Evolutionary conservation across 768 basidiomycete genomes (phyloP).

Genomic region (Amanita pseudoporphyria): DNA sequence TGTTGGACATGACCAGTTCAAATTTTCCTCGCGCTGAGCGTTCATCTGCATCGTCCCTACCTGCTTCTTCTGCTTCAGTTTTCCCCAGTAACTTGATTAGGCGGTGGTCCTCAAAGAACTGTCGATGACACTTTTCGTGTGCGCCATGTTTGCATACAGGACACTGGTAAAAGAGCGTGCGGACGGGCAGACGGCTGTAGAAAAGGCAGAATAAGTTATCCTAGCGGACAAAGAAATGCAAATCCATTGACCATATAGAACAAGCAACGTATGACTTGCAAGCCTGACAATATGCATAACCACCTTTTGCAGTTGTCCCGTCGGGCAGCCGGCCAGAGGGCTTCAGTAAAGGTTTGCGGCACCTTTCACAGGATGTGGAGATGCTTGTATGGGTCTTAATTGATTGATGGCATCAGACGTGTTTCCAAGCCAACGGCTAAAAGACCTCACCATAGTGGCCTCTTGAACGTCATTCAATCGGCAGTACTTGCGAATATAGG

Average conservation of each 20-base stretch:
- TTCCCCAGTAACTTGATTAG: constrained; percentile 24
- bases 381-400: constrained; percentile 50
- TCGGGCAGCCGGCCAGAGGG: constrained; percentile 25
- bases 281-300: constrained; percentile 44
- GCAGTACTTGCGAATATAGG: constrained; percentile 66
- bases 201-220: constrained; percentile 7
- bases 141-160: constrained; percentile 74
- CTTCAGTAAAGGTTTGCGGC: constrained; percentile 50
- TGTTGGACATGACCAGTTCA: too few species aligned
- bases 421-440: background rate
- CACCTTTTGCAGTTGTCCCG: constrained; percentile 23
- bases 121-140: constrained; percentile 68
- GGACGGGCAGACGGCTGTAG: constrained; percentile 66
- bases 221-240: background rate
- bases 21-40: too few species aligned
- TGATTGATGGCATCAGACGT: background rate
- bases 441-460: constrained; percentile 39
- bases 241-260: constrained; percentile 57
- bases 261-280: constrained; percentile 48
- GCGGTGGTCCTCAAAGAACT: constrained; percentile 53
- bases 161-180: constrained; percentile 61
- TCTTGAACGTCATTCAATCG: constrained; percentile 39
- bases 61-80: constrained; percentile 7
- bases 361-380: constrained; percentile 60
- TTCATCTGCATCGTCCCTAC: background rate